Evolutionary conservation across 1,284 basidiomycete species (phyloP), one percentile per base, ranked within the genome.

Genomic region (Phellinidium pouzarii): DNA sequence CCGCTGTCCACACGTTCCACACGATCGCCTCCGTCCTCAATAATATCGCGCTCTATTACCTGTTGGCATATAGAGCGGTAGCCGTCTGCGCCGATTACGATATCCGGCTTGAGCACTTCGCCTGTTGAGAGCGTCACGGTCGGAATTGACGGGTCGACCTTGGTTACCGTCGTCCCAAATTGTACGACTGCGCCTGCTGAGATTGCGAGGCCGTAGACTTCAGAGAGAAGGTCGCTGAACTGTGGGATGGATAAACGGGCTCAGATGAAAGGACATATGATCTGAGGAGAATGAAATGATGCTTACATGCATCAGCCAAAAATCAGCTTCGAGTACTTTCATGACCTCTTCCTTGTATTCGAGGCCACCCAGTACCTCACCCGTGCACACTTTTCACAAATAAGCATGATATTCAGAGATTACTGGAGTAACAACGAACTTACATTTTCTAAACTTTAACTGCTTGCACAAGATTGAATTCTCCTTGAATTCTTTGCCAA

Each of bases 31-130:
- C 49, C 54, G 27, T 52, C 41, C n/a, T 46, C 41, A 9, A 43
- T 12, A 20, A 52, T 43, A 53, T 59, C 34, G 62, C 64, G 19
- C 56, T 55, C 29, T 14, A 74, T 59, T 14, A 65, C 51, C 45
- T 64, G 58, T 20, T 72, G 66, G 23, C 64, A 65, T 17, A 68
- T 48, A 4, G 71, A 76, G 37, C 58, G 58, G 12, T 67, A 65
- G 5, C 84, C 84, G 59, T 85, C 84, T 0, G 84, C 82, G 17
- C 81, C 83, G 34, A 87, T 66, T 46, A 86, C 70, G n/a, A 85
- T 70, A 59, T 86, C 78, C 6, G 72, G 78, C 1, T 59, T 55
- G 41, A 82, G 51, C 12, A 65, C 64, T 49, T 74, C 71, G 6
- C 82, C 80, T 3, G 70, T 71, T 8, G 68, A 65, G 11, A 84